Conservation (phyloP, 2,329 filamentous ascomycete genomes). For the Daldinia sp. region DNA sequence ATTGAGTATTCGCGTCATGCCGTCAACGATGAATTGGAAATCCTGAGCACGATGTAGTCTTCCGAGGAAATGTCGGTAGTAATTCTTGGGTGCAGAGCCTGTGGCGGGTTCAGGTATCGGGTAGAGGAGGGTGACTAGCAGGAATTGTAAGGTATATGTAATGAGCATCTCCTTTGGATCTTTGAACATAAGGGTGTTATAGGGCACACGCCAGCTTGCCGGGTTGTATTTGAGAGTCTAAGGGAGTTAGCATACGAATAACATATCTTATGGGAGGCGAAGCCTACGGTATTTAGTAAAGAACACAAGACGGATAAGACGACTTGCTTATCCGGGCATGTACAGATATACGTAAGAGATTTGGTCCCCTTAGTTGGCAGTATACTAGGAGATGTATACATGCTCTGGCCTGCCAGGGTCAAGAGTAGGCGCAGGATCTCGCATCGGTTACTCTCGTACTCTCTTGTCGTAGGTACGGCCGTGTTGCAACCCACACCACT, state of each 20-base stretch:
- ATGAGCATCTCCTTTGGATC: conserved; percentile 90
- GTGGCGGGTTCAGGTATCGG: conserved; percentile 81
- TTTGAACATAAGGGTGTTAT: conserved; percentile 90
- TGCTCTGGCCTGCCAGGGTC: conserved; percentile 86
- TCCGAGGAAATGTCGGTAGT: conserved; percentile 90
- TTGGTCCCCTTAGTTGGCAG: conserved; percentile 85
- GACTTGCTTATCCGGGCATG: conserved; percentile 87
- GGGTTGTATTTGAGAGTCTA: conserved; percentile 96
- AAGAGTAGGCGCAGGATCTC: conserved; percentile 88
- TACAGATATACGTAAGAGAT: conserved; percentile 87
- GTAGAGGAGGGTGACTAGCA: conserved; percentile 86
- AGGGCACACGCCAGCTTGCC: conserved; percentile 90
- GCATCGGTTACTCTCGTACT: conserved; percentile 90
- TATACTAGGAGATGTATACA: conserved; percentile 85
- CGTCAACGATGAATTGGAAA: conserved; percentile 96
- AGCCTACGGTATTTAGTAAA: conserved; percentile 85
- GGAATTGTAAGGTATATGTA: conserved; percentile 88
- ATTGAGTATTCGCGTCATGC: conserved; percentile 90
- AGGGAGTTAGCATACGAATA: background rate
- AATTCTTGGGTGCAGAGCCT: conserved; percentile 79
- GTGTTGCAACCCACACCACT: conserved; percentile 96
- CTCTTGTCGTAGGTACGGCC: conserved; percentile 85
- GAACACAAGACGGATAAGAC: conserved; percentile 92
- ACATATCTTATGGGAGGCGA: background rate
- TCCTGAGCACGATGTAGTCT: conserved; percentile 92